Base-by-base conservation (phyloP, 176 grass and related monocot species). In the Avena atlantica region DNA sequence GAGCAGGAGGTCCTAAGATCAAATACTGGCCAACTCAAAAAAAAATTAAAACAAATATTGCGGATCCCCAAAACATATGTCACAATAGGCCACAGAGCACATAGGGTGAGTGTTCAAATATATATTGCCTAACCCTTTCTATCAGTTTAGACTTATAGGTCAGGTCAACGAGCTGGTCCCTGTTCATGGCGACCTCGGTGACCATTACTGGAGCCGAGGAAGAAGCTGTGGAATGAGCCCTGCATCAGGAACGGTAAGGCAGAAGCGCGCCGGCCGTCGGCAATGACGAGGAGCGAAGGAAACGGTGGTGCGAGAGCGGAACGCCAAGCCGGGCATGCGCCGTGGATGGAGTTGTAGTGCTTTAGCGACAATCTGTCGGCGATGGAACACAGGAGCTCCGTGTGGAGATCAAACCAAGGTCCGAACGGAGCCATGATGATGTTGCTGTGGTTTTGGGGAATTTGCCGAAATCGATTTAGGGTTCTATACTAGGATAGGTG, bases 331-430 rank as follows among this genome's bases (percentile, higher is more conserved):
- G 72, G 48, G 47, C 72, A 75, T 6, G 48, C 47, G 23, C 72
- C 1, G 2, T 21, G 71, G 71, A 74, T 74, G 71, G 44, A 8
- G 44, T 2, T 25, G 25, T 25, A 50, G 6, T 75, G 12, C 48
- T 75, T 75, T 75, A 75, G 72, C 45, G 72, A 75, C 17, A 75
- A 27, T 45, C 47, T 45, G 6, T 75, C 72, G 72, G 72, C 23
- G 47, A 75, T 75, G 21, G 47, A 75, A 14, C 24, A n/a, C 21
- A 74, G 47, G 72, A 75, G 72, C 72, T 75, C 72, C 13, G 21
- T 0, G 21, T 75, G 23, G 72, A 51, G 45, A 12, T 51, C 72
- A 13, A 47, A 21, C 65, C 65, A 69, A 19, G 65, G 65, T 19
- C 65, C 2, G 7, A 17, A 19, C 31, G 31, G 31, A 7, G 31